These are phyloP conservation scores for Chalciporus pseudorubinellus DNA, from an alignment of 768 basidiomycete genomes.

Conservation along the genomic window DNA sequence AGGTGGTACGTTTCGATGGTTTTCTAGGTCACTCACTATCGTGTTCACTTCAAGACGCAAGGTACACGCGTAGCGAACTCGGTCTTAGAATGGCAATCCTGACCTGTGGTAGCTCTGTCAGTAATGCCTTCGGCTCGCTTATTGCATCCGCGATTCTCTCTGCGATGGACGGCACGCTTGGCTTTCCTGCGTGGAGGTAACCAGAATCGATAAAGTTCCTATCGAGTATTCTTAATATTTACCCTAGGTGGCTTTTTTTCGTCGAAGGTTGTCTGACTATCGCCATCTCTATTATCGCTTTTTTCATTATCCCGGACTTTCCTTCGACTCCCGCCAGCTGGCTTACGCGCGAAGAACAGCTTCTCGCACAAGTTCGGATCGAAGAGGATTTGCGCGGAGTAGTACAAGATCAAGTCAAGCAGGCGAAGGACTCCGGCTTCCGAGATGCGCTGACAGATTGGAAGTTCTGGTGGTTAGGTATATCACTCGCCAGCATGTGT, in stretches of 20 bases:
- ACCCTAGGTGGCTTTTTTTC: constrained; percentile 64
- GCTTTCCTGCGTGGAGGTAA: constrained; percentile 70
- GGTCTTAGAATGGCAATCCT: constrained; percentile 65
- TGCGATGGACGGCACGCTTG: constrained; percentile 63
- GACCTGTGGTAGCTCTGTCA: constrained; percentile 68
- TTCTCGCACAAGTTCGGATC: constrained; percentile 56
- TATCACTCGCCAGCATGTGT: constrained; percentile 53
- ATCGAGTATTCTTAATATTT: neutral
- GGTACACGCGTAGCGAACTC: constrained; percentile 65
- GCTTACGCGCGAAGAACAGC: constrained; percentile 55
- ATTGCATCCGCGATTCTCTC: constrained; percentile 75
- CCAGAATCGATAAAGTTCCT: constrained; percentile 7
- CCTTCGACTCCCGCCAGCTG: constrained; percentile 56
- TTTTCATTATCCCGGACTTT: constrained; percentile 73
- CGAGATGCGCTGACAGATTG: constrained; percentile 61
- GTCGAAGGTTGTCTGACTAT: constrained; percentile 62
- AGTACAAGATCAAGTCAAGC: constrained; percentile 44
- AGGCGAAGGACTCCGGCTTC: constrained; percentile 42
- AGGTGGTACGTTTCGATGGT: constrained; percentile 44
- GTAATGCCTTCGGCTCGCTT: constrained; percentile 77
- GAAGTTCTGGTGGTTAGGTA: constrained; percentile 79
- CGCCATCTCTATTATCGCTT: constrained; percentile 45
- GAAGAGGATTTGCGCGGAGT: constrained; percentile 57
- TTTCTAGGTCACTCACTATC: neutral
- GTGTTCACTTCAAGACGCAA: neutral